Percentiles rank a stretch among this genome's conserved stretches.
Conservation (phyloP, 2,329 filamentous ascomycete genomes). For the Paraconiothyrium sp. region DNA sequence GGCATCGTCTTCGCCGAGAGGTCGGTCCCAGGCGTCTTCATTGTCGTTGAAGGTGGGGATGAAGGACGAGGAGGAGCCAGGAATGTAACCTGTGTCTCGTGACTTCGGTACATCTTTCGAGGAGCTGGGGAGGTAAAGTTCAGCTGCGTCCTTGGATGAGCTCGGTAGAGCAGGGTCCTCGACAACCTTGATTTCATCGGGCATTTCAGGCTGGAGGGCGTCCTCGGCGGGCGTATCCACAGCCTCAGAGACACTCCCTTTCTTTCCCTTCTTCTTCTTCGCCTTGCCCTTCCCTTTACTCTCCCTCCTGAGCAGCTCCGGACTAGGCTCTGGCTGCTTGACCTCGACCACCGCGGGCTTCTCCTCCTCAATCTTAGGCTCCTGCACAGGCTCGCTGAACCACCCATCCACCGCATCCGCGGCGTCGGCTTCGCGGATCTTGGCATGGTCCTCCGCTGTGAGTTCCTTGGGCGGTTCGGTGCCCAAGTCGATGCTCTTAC, state of each 20-base stretch:
- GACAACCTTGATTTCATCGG: slow-evolving; percentile 15
- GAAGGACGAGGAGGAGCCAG: slow-evolving; percentile 24
- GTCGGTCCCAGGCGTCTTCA: slow-evolving; percentile 43
- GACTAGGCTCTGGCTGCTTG: slow-evolving; percentile 23
- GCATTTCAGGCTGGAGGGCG: slow-evolving; percentile 6
- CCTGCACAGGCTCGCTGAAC: slow-evolving; percentile 25
- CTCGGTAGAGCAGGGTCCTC: slow-evolving; percentile 1
- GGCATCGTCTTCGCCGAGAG: slow-evolving; percentile 39
- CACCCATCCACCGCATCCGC: slow-evolving; percentile 38
- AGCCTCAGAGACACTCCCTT: slow-evolving; percentile 22
- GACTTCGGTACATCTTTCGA: background rate
- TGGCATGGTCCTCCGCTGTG: slow-evolving; percentile 32
- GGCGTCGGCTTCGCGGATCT: slow-evolving; percentile 35
- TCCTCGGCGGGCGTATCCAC: slow-evolving; percentile 26
- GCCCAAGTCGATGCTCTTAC: slow-evolving; percentile 32
- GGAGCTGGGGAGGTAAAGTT: background rate
- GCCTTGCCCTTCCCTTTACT: slow-evolving; percentile 36
- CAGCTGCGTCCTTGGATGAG: background rate
- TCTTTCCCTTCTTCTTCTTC: slow-evolving; percentile 38
- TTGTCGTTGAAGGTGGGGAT: slow-evolving; percentile 41
- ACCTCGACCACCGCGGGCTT: slow-evolving; percentile 18
- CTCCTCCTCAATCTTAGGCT: slow-evolving; percentile 23
- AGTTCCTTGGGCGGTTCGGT: slow-evolving; percentile 23
- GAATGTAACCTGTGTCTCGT: slow-evolving; percentile 15
- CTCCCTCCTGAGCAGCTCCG: slow-evolving; percentile 27